Conservation (phyloP, 2,329 filamentous ascomycete genomes). For the Paecilomyces sp. region DNA sequence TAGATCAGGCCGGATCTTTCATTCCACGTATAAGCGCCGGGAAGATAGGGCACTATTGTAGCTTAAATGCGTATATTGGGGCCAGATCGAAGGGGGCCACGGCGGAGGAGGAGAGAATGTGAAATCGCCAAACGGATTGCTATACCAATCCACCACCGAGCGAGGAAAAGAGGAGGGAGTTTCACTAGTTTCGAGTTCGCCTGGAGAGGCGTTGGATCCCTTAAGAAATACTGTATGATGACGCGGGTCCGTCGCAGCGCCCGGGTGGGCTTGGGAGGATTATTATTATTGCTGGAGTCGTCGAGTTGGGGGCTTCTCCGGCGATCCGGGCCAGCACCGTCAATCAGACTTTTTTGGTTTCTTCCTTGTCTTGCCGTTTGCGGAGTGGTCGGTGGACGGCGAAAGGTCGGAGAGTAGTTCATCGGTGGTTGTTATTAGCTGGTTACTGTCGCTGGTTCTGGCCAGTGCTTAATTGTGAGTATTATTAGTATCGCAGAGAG, state of each 20-base stretch:
- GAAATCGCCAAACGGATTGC: background rate
- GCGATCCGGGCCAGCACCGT: constrained; percentile 1
- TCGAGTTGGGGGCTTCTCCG: background rate
- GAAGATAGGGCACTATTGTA: background rate
- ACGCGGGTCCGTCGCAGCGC: background rate
- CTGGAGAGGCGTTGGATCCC: background rate
- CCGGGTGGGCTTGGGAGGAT: background rate
- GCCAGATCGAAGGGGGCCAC: background rate
- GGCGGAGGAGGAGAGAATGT: background rate
- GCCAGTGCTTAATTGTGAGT: background rate
- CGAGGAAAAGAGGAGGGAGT: background rate
- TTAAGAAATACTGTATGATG: constrained; percentile 3
- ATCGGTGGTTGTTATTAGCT: too few species aligned
- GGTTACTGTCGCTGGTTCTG: background rate
- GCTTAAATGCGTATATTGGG: background rate
- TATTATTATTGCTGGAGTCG: background rate
- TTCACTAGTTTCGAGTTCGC: background rate
- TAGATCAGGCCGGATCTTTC: background rate
- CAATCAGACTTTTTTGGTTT: background rate
- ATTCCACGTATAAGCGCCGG: background rate
- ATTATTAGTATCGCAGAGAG: too few species aligned
- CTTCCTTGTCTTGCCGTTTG: background rate
- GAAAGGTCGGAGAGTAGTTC: background rate
- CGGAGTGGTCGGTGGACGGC: background rate
- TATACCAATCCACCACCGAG: background rate